phyloP scores from a whole-genome alignment of 2,329 filamentous ascomycete genomes.

The Fusarium hostae region DNA sequence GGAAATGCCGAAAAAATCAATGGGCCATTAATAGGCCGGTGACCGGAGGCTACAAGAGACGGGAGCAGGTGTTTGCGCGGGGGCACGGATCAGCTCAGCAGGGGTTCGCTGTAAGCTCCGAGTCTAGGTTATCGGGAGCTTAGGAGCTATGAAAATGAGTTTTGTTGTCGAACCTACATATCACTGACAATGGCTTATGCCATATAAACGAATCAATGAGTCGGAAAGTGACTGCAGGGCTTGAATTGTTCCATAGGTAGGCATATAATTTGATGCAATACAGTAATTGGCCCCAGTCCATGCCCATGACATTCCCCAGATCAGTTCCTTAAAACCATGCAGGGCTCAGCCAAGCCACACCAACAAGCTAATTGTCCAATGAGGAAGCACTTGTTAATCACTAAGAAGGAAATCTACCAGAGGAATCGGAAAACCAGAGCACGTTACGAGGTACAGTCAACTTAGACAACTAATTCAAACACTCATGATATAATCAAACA shows the following conservation, averaged over 20 bases:
- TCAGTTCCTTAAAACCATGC: conserved; percentile 27
- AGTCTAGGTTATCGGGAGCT: conserved; percentile 2
- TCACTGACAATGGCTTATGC: not conserved
- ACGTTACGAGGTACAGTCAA: not conserved
- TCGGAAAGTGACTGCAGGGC: too few species aligned
- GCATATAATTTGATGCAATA: not conserved
- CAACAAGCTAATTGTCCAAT: conserved; percentile 26
- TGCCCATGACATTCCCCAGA: conserved; percentile 35
- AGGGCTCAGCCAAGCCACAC: conserved; percentile 32
- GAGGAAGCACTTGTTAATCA: conserved; percentile 6
- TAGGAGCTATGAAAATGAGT: not conserved
- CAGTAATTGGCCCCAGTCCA: not conserved
- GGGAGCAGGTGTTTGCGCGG: conserved; percentile 3
- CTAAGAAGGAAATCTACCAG: not conserved
- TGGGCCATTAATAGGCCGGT: conserved; percentile 41
- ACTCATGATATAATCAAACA: not conserved
- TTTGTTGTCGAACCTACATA: not conserved
- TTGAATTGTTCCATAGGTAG: not conserved
- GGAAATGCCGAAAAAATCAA: conserved; percentile 44
- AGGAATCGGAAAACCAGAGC: not conserved
- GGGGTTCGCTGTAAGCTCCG: conserved; percentile 20
- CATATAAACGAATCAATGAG: not conserved
- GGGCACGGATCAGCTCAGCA: conserved; percentile 40
- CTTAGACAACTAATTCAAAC: not conserved
- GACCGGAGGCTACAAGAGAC: conserved; percentile 39